Percentiles rank a stretch among this genome's conserved stretches.
These are phyloP conservation scores for Phytophthora sp. DNA, from an alignment of 352 stramenopile genomes.

Conservation along the genomic window DNA sequence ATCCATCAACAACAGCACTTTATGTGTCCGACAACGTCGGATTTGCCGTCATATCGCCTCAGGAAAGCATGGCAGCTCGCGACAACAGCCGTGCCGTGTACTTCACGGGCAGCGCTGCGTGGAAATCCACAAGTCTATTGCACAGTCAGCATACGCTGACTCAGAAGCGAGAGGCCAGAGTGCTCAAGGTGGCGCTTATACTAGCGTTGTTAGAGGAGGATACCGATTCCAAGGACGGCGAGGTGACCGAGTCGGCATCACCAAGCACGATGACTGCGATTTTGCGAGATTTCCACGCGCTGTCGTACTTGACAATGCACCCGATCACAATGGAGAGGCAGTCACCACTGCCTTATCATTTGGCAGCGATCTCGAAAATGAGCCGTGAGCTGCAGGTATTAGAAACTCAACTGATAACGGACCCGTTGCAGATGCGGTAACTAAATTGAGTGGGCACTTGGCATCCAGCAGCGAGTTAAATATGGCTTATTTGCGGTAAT, in stretches of 20 bases:
- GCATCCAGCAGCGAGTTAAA: constrained; percentile 10
- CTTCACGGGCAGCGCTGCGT: constrained; percentile 37
- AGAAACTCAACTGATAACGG: constrained; percentile 38
- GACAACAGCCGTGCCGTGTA: constrained; percentile 41
- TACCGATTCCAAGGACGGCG: constrained; percentile 28
- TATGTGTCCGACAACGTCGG: constrained; percentile 42
- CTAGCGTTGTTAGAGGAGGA: constrained; percentile 39
- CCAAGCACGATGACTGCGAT: constrained; percentile 44
- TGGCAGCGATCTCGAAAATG: constrained; percentile 50
- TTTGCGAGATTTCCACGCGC: constrained; percentile 61
- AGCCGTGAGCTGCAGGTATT: constrained; percentile 41
- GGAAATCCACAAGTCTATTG: constrained; percentile 42
- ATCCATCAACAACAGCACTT: constrained; percentile 38
- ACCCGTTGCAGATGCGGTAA: constrained; percentile 47
- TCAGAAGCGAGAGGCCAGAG: constrained; percentile 34
- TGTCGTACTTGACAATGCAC: constrained; percentile 82
- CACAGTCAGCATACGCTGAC: constrained; percentile 25
- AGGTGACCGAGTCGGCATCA: constrained; percentile 25
- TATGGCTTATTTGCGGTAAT: constrained; percentile 18
- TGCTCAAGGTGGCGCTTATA: constrained; percentile 48
- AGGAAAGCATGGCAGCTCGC: constrained; percentile 27
- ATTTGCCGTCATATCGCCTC: constrained; percentile 49
- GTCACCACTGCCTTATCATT: constrained; percentile 67
- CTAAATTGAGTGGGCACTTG: constrained; percentile 13
- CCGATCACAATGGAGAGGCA: constrained; percentile 66